phyloP scores from a whole-genome alignment of 1,284 basidiomycete species.

The Xerocomus nothofagi region DNA sequence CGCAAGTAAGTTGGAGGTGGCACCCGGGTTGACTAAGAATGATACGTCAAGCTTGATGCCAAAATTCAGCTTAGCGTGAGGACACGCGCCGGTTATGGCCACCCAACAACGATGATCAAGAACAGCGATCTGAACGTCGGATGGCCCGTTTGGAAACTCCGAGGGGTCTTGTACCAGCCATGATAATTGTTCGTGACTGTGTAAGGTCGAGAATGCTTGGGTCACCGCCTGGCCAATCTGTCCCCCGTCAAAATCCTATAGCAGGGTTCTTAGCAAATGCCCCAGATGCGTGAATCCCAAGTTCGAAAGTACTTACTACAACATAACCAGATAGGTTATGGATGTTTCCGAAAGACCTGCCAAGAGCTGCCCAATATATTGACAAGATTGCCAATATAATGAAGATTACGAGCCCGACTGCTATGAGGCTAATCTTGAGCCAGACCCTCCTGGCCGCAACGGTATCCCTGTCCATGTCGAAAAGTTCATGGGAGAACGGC shows the following conservation, averaged over 20 bases:
- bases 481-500: slow-evolving; percentile 38
- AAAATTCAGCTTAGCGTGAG: slow-evolving; percentile 1
- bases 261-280: neutral
- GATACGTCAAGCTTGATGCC: neutral
- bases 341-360: slow-evolving; percentile 27
- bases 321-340: slow-evolving; percentile 42
- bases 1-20: slow-evolving; percentile 35
- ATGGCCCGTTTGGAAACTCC: slow-evolving; percentile 43
- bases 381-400: slow-evolving; percentile 35
- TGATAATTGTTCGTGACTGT: slow-evolving; percentile 29
- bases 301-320: slow-evolving; percentile 32
- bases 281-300: neutral
- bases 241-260: slow-evolving; percentile 55
- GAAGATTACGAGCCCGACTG: slow-evolving; percentile 27
- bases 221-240: slow-evolving; percentile 44
- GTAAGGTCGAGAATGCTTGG: slow-evolving; percentile 33
- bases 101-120: slow-evolving; percentile 46
- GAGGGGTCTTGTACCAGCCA: slow-evolving; percentile 43
- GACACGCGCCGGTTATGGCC: slow-evolving; percentile 41
- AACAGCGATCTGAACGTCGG: slow-evolving; percentile 38
- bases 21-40: slow-evolving; percentile 40
- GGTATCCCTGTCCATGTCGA: slow-evolving; percentile 37
- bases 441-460: slow-evolving; percentile 33
- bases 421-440: slow-evolving; percentile 31
- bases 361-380: slow-evolving; percentile 43